Conservation (phyloP, 2,329 filamentous ascomycete species). For the Penicillium capsulatum region DNA sequence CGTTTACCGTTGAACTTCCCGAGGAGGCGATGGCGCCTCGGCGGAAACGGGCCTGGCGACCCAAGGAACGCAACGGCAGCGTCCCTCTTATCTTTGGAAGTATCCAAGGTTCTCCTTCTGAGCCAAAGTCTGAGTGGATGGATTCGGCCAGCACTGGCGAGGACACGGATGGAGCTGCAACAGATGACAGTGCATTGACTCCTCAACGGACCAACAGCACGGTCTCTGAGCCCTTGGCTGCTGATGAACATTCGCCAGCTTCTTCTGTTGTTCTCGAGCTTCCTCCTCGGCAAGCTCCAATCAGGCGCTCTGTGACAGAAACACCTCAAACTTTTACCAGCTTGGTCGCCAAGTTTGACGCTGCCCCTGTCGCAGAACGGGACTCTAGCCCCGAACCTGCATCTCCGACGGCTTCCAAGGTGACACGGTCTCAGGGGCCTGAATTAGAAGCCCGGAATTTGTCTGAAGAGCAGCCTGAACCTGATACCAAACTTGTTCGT, state of each 20-base stretch:
- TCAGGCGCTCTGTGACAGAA: constrained; percentile 27
- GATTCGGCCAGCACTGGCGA: constrained; percentile 30
- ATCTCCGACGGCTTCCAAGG: background rate
- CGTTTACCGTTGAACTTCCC: constrained; percentile 70
- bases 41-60: constrained; percentile 66
- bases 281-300: constrained; percentile 8
- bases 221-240: constrained; percentile 22
- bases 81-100: constrained; percentile 18
- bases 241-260: constrained; percentile 16
- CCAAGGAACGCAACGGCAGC: constrained; percentile 49
- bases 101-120: constrained; percentile 12
- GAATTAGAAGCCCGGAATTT: background rate
- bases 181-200: constrained; percentile 29
- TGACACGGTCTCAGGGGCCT: background rate
- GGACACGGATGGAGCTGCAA: constrained; percentile 33
- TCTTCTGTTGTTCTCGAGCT: constrained; percentile 6
- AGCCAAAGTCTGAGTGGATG: constrained; percentile 14
- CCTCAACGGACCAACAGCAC: constrained; percentile 24
- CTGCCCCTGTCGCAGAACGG: constrained; percentile 17
- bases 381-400: background rate
- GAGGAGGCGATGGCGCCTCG: constrained; percentile 62
- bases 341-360: constrained; percentile 39
- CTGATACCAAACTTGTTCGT: background rate
- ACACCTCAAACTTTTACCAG: constrained; percentile 33
- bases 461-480: background rate